phyloP scores from a whole-genome alignment of 2,329 filamentous ascomycete species.

The Furcasterigmium furcatum region DNA sequence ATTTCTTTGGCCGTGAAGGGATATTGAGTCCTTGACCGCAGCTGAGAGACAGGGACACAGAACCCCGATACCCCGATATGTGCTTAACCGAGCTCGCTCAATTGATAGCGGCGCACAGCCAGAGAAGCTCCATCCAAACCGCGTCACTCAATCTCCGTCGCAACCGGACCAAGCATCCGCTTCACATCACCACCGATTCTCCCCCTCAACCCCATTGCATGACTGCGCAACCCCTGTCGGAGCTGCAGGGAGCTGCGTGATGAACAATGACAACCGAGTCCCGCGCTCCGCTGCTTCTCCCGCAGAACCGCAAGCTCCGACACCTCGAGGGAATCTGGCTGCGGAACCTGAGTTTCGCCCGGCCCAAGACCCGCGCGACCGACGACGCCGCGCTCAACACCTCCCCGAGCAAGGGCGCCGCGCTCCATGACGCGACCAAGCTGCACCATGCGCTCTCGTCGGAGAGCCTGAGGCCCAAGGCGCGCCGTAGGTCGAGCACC shows the following conservation, averaged over 20 bases:
- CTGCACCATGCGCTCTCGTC: slow-evolving; percentile 56
- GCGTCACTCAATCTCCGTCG: not conserved
- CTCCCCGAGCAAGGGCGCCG: slow-evolving; percentile 62
- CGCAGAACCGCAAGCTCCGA: slow-evolving; percentile 82
- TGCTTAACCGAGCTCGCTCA: not conserved
- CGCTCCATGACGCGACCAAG: slow-evolving; percentile 42
- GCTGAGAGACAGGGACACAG: too few relatives aligned
- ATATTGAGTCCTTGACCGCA: too few relatives aligned
- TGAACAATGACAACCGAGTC: slow-evolving; percentile 11
- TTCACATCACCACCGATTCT: not conserved
- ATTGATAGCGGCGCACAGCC: not conserved
- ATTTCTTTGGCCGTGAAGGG: too few relatives aligned
- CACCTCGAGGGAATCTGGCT: slow-evolving; percentile 85
- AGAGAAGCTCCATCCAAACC: not conserved
- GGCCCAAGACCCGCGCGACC: slow-evolving; percentile 57
- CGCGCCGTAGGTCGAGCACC: slow-evolving; percentile 46
- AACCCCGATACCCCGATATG: not conserved
- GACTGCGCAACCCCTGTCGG: not conserved
- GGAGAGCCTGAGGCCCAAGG: slow-evolving; percentile 40
- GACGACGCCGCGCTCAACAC: slow-evolving; percentile 75
- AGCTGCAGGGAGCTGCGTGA: not conserved
- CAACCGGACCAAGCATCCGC: too few relatives aligned
- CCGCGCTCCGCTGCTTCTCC: slow-evolving; percentile 47
- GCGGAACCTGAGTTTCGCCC: slow-evolving; percentile 74
- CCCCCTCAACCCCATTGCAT: not conserved